Base-by-base conservation (phyloP, 768 basidiomycete species). In the Termitomyces sp. region DNA sequence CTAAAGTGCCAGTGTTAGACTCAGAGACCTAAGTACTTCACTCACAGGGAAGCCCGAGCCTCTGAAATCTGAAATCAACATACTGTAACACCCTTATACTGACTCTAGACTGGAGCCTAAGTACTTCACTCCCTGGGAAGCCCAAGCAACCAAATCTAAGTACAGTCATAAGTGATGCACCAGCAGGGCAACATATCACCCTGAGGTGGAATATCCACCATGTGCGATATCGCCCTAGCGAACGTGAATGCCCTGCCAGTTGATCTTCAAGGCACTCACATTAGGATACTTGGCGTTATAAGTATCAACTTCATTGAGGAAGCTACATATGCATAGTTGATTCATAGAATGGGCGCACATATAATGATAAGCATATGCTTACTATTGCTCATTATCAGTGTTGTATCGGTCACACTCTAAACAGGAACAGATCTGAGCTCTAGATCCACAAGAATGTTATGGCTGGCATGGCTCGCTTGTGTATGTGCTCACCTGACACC, bases 181-280 rank as follows among this genome's bases (percentile, higher is more conserved):
- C n/a, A n/a, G n/a, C n/a, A n/a, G n/a, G n/a, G n/a, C n/a, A n/a
- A n/a, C n/a, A n/a, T n/a, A n/a, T n/a, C n/a, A n/a, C n/a, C n/a
- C n/a, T n/a, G n/a, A n/a, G n/a, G n/a, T n/a, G n/a, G 76, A 65
- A 67, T 84, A 84, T 5, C 82, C 81, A 32, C 76, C 76, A 41
- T 72, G 67, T 42, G 72, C 70, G 60, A 69, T 64, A 42, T 69
- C 71, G 30, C 73, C 74, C 57, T 67, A 45, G 57, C 15, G 35
- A 44, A 21, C 10, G 7, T n/a, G 17, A 22, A 21, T 21, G 7
- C 32, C 32, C 32, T 17, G 15, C 35, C 35, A 15, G 15, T 15
- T 37, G 14, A 37, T 17, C 8, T 6, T 11, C 6, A 17, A 21
- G 7, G 2, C 11, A 38, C 64, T 28, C 51, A 71, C 70, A 54